Evolutionary conservation across 2,329 filamentous ascomycete species (phyloP), one percentile per base, ranked within the genome.

Genomic region (Gnomoniopsis smithogilvyi): DNA sequence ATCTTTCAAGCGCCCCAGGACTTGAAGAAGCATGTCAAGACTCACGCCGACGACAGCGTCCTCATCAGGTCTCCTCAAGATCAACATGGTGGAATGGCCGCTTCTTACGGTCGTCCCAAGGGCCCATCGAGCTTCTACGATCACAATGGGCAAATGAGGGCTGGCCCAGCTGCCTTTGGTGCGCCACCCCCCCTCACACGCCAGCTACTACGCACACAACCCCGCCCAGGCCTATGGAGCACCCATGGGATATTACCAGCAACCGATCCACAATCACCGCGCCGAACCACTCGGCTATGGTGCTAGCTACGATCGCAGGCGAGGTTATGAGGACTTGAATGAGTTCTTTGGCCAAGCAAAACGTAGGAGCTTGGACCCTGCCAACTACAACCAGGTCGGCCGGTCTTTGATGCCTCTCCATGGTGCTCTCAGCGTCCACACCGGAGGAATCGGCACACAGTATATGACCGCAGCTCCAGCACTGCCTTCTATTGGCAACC

Each of bases 21-120:
- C 79, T 76, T 99, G 69, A 98, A 99, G 86, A 99, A 99, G 81
- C 95, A 99, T 74, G 92, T 98, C 76, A 99, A 98, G 87, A 98
- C 94, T 4, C 94, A 98, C 72, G 94, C 94, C 67, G 94, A 98
- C 70, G 94, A 97, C 76, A 96, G 92, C 46, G 91, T 96, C 45
- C 79, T 87, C 46, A 77, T 83, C 26, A 77, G 82, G 49, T 75
- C 78, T 15, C 76, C 76, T 30, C 78, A 78, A 65, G 83, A 85
- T 61, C 78, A 75, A 58, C 78, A 80, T 62, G 75, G 73, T n/a
- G 77, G 76, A 62, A 73, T 85, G 68, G 73, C 73, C 61, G 67
- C 70, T 17, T 79, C 76, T 64, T 88, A 87, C 70, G 78, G 83
- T 64, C 69, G 77, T 46, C 80, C 74, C 51, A 64, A 67, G 84